A percentile compares a stretch with the other conserved stretches of the same genome.
These are phyloP conservation scores for Madurella mycetomatis DNA, from an alignment of 2,329 filamentous ascomycete genomes.

Conservation along the genomic window DNA sequence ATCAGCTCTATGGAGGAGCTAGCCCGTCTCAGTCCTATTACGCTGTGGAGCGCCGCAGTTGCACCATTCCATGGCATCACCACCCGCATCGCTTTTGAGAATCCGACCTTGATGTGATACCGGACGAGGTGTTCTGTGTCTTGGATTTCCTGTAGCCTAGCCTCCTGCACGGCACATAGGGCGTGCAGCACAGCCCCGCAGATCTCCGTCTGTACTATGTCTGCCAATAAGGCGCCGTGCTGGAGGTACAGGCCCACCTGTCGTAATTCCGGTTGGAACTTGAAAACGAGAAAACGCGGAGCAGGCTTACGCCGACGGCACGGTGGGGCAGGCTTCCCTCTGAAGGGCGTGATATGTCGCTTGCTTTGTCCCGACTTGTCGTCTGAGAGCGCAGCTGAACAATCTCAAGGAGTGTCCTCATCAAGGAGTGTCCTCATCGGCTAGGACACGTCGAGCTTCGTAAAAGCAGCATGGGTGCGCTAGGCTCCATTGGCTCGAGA, in stretches of 20 bases:
- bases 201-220: conserved; percentile 1
- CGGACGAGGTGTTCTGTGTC: neutral
- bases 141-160: neutral
- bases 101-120: no score
- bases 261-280: conserved; percentile 16
- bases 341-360: conserved; percentile 13
- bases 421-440: no score
- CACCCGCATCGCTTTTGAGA: no score
- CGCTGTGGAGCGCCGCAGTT: no score
- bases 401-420: neutral
- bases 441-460: neutral
- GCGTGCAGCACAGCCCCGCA: conserved; percentile 19
- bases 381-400: neutral
- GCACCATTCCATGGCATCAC: no score
- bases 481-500: neutral
- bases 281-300: conserved; percentile 6
- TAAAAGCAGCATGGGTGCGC: neutral
- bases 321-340: conserved; percentile 10
- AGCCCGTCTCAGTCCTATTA: no score
- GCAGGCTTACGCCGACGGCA: conserved; percentile 18
- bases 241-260: neutral
- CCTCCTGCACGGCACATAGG: neutral
- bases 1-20: no score
- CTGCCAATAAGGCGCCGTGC: conserved; percentile 9
- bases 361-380: neutral